These are phyloP conservation scores for Flaveria linearis DNA, from an alignment of 129 eudicot genomes.

Conservation along the genomic window DNA sequence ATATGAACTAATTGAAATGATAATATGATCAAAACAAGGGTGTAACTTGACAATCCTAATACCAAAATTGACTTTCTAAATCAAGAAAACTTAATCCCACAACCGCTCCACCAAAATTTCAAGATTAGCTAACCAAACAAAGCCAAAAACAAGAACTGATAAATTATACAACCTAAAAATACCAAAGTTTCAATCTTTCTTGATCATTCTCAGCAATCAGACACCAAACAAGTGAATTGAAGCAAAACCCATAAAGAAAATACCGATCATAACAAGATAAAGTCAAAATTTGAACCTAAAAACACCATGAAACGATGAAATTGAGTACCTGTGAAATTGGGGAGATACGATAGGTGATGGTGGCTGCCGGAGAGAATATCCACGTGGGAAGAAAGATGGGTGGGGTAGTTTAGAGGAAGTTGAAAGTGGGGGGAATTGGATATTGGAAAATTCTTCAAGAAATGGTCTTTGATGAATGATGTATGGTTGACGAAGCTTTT, in stretches of 20 bases:
- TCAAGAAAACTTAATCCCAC: background rate
- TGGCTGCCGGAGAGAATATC: constrained; percentile 33
- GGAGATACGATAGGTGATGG: constrained; percentile 19
- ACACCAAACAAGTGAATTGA: constrained; percentile 11
- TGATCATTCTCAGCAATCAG: constrained; percentile 3
- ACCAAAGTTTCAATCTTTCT: background rate
- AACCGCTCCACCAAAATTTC: constrained; percentile 15
- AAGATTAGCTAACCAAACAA: constrained; percentile 23
- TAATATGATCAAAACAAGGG: constrained; percentile 3
- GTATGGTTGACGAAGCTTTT: background rate
- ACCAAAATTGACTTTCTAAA: constrained; percentile 13
- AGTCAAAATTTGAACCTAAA: background rate
- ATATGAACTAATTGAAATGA: constrained; percentile 3
- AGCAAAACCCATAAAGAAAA: constrained; percentile 14
- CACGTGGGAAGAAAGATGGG: background rate
- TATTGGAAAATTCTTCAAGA: constrained; percentile 17
- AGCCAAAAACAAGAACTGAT: constrained; percentile 11
- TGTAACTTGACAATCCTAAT: constrained; percentile 1
- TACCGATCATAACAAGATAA: background rate
- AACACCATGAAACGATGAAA: constrained; percentile 11
- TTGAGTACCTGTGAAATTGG: constrained; percentile 21
- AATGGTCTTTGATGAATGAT: constrained; percentile 30
- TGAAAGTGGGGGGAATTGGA: constrained; percentile 38
- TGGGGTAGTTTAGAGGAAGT: constrained; percentile 16
- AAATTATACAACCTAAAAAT: constrained; percentile 9